Percentiles rank a stretch among this genome's conserved stretches.
Conservation (phyloP, 192 early-diverging fungal species). For the Umbelopsis isabellina region DNA sequence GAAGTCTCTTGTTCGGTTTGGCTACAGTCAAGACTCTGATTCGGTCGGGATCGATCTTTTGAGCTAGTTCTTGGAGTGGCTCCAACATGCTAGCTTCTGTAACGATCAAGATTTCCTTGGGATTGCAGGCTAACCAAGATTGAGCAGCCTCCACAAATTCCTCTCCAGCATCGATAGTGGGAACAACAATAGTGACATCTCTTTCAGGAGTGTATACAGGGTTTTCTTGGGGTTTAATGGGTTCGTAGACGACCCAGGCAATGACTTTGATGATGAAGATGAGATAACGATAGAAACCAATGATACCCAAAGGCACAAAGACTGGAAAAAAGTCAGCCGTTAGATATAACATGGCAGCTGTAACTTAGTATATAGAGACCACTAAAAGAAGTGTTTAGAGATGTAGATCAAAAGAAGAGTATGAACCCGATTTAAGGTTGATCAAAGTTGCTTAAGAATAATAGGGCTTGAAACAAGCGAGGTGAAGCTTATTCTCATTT, state of each 20-base stretch:
- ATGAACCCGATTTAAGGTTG: not conserved
- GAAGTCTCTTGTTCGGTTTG: slow-evolving; percentile 55
- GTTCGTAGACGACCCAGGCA: slow-evolving; percentile 57
- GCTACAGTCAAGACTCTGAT: slow-evolving; percentile 53
- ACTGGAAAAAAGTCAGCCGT: slow-evolving; percentile 57
- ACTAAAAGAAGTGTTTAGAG: slow-evolving; percentile 1
- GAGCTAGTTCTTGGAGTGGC: slow-evolving; percentile 48
- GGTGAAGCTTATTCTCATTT: not conserved
- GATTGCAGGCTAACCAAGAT: slow-evolving; percentile 56
- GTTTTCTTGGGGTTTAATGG: slow-evolving; percentile 45
- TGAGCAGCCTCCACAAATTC: slow-evolving; percentile 59
- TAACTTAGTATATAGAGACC: slow-evolving; percentile 33
- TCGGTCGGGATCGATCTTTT: slow-evolving; percentile 46
- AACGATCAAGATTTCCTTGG: slow-evolving; percentile 61
- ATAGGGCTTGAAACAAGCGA: not conserved
- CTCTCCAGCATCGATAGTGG: slow-evolving; percentile 65
- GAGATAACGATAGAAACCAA: slow-evolving; percentile 63
- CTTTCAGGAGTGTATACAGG: slow-evolving; percentile 48
- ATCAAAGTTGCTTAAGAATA: not conserved
- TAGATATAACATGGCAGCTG: slow-evolving; percentile 54
- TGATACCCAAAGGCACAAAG: slow-evolving; percentile 60
- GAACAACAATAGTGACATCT: slow-evolving; percentile 64
- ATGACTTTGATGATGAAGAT: slow-evolving; percentile 59
- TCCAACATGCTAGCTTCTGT: slow-evolving; percentile 43
- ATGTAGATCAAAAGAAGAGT: not conserved